Evolutionary conservation across 2,329 filamentous ascomycete species (phyloP), one percentile per base, ranked within the genome.

Genomic region (Tolypocladium inflatum): DNA sequence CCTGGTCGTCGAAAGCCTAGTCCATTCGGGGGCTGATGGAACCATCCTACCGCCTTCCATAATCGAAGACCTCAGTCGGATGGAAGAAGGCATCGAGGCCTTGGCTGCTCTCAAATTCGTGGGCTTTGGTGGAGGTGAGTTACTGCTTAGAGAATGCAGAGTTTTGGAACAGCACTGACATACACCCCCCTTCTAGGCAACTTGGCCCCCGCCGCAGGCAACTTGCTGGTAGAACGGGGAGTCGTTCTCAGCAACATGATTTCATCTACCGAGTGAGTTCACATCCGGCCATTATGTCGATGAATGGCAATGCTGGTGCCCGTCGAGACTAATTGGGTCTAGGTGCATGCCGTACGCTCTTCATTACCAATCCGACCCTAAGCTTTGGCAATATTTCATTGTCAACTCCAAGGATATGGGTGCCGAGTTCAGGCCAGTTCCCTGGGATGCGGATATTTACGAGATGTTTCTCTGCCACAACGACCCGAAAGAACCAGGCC

Each of bases 341-440:
- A 77, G 74, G 60, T 71, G 68, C 42, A 58, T 64, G 2, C 71
- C 73, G 0, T 73, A 70, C 55, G 68, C 72, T 0, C 50, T 72
- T 4, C 72, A 73, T 55, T 64, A 66, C 23, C 73, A 76, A 41
- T 33, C 59, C 0, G 63, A 75, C 48, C 63, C 58, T 0, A 60
- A 70, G 26, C 61, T 74, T 8, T 79, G 76, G 76, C 70, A 75
- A 59, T 79, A 71, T 52, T 77, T 78, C 58, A 66, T 75, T 60
- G 65, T 75, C 61, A 70, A 77, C 61, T 70, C 70, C 0, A 71
- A 78, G 1, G n/a, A 67, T 0, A 68, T 77, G 52, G 76, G 77
- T 7, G 70, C 68, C 10, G 73, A 77, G 4, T 79, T 76, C 71
- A 70, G 71, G 1, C 55, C 57, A 2, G 50, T 62, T 3, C 53